Evolutionary conservation across 139 green algal genomes (phyloP), one percentile per base, ranked within the genome.

Genomic region (Yamagishiella unicocca): DNA sequence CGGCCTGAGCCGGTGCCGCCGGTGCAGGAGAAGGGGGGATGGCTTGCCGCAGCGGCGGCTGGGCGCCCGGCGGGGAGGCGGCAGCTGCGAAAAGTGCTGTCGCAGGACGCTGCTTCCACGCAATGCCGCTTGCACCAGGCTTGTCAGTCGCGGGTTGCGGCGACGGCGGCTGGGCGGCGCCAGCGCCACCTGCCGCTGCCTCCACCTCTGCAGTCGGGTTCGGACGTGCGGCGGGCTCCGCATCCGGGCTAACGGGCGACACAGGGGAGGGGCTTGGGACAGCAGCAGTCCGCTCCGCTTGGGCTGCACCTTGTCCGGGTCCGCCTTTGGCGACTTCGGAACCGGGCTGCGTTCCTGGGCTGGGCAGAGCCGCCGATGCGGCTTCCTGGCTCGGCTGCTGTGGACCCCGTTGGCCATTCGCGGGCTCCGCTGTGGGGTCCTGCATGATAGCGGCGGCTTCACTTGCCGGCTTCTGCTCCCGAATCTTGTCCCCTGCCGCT

Each of bases 51-150:
- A 40, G 77, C 27, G 50, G n/a, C n/a, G n/a, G n/a, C n/a, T n/a
- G n/a, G n/a, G n/a, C n/a, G n/a, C n/a, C n/a, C n/a, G n/a, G n/a
- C n/a, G n/a, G n/a, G n/a, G n/a, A n/a, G 8, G 33, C 54, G 6
- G 25, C 12, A 1, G 17, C 29, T 38, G 45, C 19, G 27, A 83
- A 83, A 2, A 83, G 50, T 7, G 53, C 37, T 10, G 54, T 83
- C 4, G 76, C 76, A 10, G 53, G 54, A 37, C 46, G 50, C 50
- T 82, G 50, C 74, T 55, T 68, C 74, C 74, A 82, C 29, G 43
- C 64, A 19, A 33, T 78, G 21, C 38, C 62, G 33, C 80, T 42
- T 2, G 71, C 29, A 2, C 29, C 27, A 21, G 70, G 70, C 70
- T 78, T 78, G 9, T 78, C 70, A 2, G 10, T 21, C 17, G 74